These are phyloP conservation scores for Ophiosphaerella korrae DNA, from an alignment of 2,329 filamentous ascomycete genomes.

Conservation along the genomic window DNA sequence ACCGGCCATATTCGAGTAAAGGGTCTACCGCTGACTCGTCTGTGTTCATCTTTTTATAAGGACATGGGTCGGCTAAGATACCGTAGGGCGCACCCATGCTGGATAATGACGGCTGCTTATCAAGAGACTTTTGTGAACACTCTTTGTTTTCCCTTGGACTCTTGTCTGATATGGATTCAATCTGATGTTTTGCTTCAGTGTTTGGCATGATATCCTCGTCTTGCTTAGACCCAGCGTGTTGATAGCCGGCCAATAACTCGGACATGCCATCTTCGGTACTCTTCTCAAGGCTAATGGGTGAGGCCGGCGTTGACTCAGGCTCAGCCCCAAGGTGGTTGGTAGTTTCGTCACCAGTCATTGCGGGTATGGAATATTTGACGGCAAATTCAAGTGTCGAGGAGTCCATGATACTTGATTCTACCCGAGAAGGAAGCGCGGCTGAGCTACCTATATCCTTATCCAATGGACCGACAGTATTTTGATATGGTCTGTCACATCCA, in stretches of 20 bases:
- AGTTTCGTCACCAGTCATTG: slow-evolving; percentile 22
- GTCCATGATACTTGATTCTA: slow-evolving; percentile 31
- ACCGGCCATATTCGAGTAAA: too few relatives aligned
- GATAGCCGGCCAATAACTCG: slow-evolving; percentile 38
- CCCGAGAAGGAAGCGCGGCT: slow-evolving; percentile 20
- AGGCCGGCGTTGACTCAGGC: background rate
- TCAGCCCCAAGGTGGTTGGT: slow-evolving; percentile 8
- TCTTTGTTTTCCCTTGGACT: slow-evolving; percentile 18
- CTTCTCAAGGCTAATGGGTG: slow-evolving; percentile 12
- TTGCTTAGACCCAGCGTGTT: slow-evolving; percentile 32
- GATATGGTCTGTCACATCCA: slow-evolving; percentile 1
- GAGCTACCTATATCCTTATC: background rate
- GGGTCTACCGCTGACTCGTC: too few relatives aligned
- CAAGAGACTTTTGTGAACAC: slow-evolving; percentile 37
- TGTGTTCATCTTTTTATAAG: too few relatives aligned
- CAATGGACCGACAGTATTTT: background rate
- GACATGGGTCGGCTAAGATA: background rate
- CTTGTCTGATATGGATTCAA: slow-evolving; percentile 3
- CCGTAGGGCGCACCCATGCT: slow-evolving; percentile 29
- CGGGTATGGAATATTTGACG: slow-evolving; percentile 36
- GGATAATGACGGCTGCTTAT: slow-evolving; percentile 43
- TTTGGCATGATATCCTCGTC: slow-evolving; percentile 9
- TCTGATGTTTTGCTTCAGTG: background rate
- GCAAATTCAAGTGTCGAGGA: slow-evolving; percentile 42
- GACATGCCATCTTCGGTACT: slow-evolving; percentile 41